phyloP scores from a whole-genome alignment of 768 basidiomycete genomes.

The Leccinum longicurvipes region DNA sequence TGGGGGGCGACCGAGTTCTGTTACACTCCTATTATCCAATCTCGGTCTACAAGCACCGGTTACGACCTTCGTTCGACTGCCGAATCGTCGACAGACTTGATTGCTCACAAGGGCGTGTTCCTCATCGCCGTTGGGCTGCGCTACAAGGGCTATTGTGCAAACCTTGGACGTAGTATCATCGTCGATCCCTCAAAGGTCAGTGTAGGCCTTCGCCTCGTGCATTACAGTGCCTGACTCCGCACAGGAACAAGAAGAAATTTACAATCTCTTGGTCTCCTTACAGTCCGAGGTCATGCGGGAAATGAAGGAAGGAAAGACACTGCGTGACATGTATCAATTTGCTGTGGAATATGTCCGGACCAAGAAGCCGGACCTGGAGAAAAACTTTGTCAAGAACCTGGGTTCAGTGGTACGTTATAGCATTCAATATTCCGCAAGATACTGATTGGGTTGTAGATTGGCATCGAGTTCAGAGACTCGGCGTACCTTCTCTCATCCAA shows the following conservation, averaged over 20 bases:
- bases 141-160: conserved; percentile 91
- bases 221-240: not conserved
- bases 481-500: conserved; percentile 80
- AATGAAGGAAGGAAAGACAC: conserved; percentile 74
- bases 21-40: conserved; percentile 95
- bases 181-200: conserved; percentile 86
- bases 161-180: conserved; percentile 91
- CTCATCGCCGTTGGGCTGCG: conserved; percentile 84
- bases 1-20: conserved; percentile 91
- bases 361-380: conserved; percentile 80
- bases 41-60: conserved; percentile 73
- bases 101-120: conserved; percentile 86
- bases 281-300: conserved; percentile 72
- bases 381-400: conserved; percentile 81
- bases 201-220: not conserved
- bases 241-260: conserved; percentile 91
- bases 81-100: conserved; percentile 77
- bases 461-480: conserved; percentile 92
- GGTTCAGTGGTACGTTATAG: conserved; percentile 73
- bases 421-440: not conserved
- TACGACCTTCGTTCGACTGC: conserved; percentile 89
- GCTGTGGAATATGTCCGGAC: conserved; percentile 67
- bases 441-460: conserved; percentile 57
- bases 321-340: conserved; percentile 80
- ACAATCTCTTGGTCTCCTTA: conserved; percentile 70